Conservation (phyloP, 768 basidiomycete genomes). For the Mycena chlorophos region DNA sequence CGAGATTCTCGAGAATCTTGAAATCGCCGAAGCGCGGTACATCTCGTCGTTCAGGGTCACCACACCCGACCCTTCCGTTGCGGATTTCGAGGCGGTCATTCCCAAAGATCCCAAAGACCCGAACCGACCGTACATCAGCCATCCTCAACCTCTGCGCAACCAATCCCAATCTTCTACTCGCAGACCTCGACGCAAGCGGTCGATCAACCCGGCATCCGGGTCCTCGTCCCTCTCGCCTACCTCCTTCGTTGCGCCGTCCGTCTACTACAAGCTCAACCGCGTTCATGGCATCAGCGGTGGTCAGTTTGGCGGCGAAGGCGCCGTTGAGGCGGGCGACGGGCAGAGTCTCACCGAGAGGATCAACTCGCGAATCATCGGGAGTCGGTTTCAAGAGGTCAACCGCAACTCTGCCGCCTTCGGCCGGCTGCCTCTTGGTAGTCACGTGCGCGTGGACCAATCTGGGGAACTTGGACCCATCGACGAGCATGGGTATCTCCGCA, state of each 20-base stretch:
- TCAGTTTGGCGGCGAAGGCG: constrained; percentile 39
- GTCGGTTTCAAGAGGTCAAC: constrained; percentile 72
- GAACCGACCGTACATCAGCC: constrained; percentile 62
- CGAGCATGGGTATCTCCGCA: constrained; percentile 37
- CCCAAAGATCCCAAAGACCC: constrained; percentile 37
- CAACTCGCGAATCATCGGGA: constrained; percentile 62
- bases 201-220: constrained; percentile 62
- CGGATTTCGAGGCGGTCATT: constrained; percentile 51
- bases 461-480: constrained; percentile 47
- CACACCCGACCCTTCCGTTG: constrained; percentile 71
- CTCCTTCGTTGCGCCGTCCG: constrained; percentile 76
- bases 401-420: constrained; percentile 58
- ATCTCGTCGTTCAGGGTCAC: constrained; percentile 73
- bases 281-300: constrained; percentile 63
- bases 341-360: constrained; percentile 55
- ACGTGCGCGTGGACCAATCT: constrained; percentile 50
- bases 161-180: constrained; percentile 31
- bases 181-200: constrained; percentile 45
- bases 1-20: constrained; percentile 73
- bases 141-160: constrained; percentile 59
- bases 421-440: constrained; percentile 61
- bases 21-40: constrained; percentile 78
- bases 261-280: constrained; percentile 73
- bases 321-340: constrained; percentile 30
- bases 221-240: constrained; percentile 72